phyloP scores from a whole-genome alignment of 2,329 filamentous ascomycete species.

The Huntiella savannae region DNA sequence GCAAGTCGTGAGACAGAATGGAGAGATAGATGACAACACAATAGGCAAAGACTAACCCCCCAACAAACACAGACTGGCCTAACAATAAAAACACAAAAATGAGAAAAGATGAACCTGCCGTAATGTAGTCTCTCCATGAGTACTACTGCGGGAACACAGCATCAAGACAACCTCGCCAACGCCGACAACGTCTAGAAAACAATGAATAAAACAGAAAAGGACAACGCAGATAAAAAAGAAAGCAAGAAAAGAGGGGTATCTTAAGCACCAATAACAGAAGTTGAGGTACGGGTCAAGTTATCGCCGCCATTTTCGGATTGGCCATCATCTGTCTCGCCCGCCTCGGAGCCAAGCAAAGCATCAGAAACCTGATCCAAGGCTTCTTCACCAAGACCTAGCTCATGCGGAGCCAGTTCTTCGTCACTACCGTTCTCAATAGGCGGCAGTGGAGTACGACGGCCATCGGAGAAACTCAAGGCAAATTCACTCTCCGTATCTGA shows the following conservation, averaged over 20 bases:
- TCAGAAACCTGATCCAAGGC: conserved; percentile 16
- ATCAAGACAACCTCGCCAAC: background rate
- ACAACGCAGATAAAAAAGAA: background rate
- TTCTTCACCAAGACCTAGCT: conserved; percentile 15
- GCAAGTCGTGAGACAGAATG: background rate
- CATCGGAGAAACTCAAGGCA: conserved; percentile 41
- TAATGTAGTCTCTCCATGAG: too few relatives aligned
- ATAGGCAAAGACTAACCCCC: too few relatives aligned
- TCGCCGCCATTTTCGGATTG: conserved; percentile 10
- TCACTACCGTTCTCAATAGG: conserved; percentile 25
- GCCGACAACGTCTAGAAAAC: background rate
- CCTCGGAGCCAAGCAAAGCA: conserved; percentile 12
- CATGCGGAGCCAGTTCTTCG: conserved; percentile 11
- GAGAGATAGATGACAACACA: background rate
- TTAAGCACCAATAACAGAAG: conserved; percentile 19
- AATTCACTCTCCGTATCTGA: conserved; percentile 42
- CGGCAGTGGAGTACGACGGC: conserved; percentile 34
- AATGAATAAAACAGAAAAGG: background rate
- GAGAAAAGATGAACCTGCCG: too few relatives aligned
- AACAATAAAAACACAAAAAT: too few relatives aligned
- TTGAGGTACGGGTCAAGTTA: conserved; percentile 16
- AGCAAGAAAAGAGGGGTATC: background rate
- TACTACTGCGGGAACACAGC: too few relatives aligned
- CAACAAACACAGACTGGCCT: too few relatives aligned
- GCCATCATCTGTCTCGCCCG: background rate